Base-by-base conservation (phyloP, 2,329 filamentous ascomycete genomes). In the Lecanicillium sp. region DNA sequence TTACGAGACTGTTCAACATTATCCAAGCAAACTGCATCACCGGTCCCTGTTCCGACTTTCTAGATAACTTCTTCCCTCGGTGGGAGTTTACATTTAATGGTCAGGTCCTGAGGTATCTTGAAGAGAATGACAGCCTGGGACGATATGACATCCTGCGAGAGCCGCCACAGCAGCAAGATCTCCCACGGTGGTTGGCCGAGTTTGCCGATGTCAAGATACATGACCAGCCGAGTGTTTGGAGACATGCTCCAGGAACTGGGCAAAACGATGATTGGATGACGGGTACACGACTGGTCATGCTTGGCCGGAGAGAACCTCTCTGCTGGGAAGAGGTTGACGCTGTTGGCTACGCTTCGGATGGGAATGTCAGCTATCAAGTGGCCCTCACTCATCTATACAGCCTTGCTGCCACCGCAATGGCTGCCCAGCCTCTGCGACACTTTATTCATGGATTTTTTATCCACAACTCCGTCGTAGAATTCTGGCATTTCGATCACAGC, bases 381-480 rank as follows among this genome's bases (percentile, higher is more conserved):
- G 31, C 31, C 4, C 30, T 35, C 6, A 13, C 33, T 12, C 17
- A n/a, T 2, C 15, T 40, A 20, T 40, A 17, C 17, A n/a, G 11
- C 5, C 17, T 20, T 15, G 37, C 37, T 12, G 27, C 25, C 14
- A 11, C 13, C n/a, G 27, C 30, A 18, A 30, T 30, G 17, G 11
- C 13, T 2, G 2, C 14, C 9, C 32, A 40, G 18, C 31, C 37
- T 11, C 22, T 30, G 15, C 37, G 37, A n/a, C 31, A 14, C 11
- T 40, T 35, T 14, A 12, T 40, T 17, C 37, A 40, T 22, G 37
- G 2, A 5, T 17, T 40, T 18, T 35, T 33, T 14, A 11, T 40
- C 7, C 22, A 30, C 17, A 30, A 18, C 5, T 29, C 25, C 11
- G 5, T 40, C 11, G 13, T 25, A 5, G 37, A 40, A 11, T 8